Base-by-base conservation (phyloP, 768 basidiomycete species). In the Hygrophorus pudorinus region DNA sequence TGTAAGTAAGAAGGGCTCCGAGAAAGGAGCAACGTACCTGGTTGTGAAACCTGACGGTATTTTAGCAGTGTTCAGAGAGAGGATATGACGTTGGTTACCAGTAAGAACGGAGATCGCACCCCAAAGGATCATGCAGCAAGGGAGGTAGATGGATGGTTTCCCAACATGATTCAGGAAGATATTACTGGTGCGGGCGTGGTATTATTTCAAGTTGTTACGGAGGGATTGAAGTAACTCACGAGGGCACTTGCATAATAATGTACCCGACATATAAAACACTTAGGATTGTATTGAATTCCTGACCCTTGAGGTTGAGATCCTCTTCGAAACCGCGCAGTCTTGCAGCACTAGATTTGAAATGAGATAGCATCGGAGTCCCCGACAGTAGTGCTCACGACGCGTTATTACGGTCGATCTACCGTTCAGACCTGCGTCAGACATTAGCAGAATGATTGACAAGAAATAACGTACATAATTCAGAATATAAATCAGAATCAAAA, bases 331-430 rank as follows among this genome's bases (percentile, higher is more conserved):
- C 82, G 30, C 72, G 69, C 24, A 84, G 60, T 39, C 83, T 65
- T 20, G 81, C 82, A 9, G 79, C 82, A 40, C 79, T 79, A 47
- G 10, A 37, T 11, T 29, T 12, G 36, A 27, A 6, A 39, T 18
- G 9, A 38, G 36, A 18, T 24, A 38, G 33, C 29, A 30, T 10
- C 6, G 13, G 44, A 52, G 45, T 8, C 6, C 37, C 21, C 36
- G 41, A 36, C 34, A 27, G 44, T 16, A 34, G 3, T 21, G 59
- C 70, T 52, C 56, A 79, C 76, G 72, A 65, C 30, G 71, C 80
- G 53, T 84, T 84, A 53, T 84, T 85, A 28, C 84, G 70, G 57
- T 85, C 84, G 44, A 85, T 71, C 66, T 82, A 66, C 67, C 38
- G n/a, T 12, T 27, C 17, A 46, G 72, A 66, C 46, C 68, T 68